A percentile compares a stretch with the other conserved stretches of the same genome.
Conservation (phyloP, 805 yeast genomes). For the Candida vaughaniae region DNA sequence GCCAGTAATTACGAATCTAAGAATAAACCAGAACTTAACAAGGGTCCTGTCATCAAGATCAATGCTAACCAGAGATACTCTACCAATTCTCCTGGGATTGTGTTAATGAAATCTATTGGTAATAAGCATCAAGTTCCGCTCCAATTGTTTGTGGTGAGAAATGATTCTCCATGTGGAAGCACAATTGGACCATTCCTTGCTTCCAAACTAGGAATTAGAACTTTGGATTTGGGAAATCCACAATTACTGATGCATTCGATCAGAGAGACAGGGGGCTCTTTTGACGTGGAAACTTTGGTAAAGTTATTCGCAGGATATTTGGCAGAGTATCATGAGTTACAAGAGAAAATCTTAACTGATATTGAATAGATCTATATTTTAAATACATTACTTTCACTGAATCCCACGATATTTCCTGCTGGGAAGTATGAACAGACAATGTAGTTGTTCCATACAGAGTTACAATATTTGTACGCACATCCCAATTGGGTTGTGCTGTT, state of each 20-base stretch:
- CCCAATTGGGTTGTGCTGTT: conserved; percentile 30
- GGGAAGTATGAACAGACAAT: conserved; percentile 39
- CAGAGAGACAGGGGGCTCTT: conserved; percentile 85
- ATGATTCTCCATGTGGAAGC: conserved; percentile 93
- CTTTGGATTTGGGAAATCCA: conserved; percentile 88
- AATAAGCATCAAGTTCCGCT: conserved; percentile 69
- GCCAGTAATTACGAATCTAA: conserved; percentile 67
- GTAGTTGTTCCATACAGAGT: conserved; percentile 32
- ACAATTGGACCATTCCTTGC: conserved; percentile 95
- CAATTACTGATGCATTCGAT: conserved; percentile 92
- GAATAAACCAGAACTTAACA: conserved; percentile 79
- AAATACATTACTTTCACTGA: conserved; percentile 23
- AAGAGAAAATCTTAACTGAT: conserved; percentile 25
- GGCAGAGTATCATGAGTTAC: conserved; percentile 30
- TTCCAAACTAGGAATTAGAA: conserved; percentile 80
- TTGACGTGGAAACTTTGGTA: conserved; percentile 65
- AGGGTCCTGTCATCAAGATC: conserved; percentile 89
- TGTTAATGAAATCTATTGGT: conserved; percentile 72
- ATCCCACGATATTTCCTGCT: conserved; percentile 30
- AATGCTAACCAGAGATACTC: conserved; percentile 96
- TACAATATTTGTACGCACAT: conserved; percentile 34
- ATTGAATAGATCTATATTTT: conserved; percentile 10
- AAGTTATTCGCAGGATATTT: conserved; percentile 64
- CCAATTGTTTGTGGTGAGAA: conserved; percentile 89
- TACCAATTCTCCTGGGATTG: conserved; percentile 88